Percentiles rank a stretch among this genome's conserved stretches.
phyloP scores from a whole-genome alignment of 139 green algal genomes.

The Zygnema circumcarinatum region DNA sequence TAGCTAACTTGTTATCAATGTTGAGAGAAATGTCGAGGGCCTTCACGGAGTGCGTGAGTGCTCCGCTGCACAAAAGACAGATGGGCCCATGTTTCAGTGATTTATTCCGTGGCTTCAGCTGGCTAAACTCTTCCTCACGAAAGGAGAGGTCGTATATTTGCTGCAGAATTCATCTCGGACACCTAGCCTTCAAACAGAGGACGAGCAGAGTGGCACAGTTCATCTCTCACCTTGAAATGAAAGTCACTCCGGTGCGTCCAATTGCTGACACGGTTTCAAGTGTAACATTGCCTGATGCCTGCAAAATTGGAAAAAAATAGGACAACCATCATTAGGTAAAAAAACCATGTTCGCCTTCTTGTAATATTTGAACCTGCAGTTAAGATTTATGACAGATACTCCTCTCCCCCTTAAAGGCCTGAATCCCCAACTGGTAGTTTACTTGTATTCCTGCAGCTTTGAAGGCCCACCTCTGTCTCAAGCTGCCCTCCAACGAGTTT shows the following conservation, averaged over 20 bases:
- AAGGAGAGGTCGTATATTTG: neutral
- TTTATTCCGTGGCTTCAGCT: neutral
- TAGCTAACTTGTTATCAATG: slow-evolving; percentile 60
- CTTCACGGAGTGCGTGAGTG: slow-evolving; percentile 91
- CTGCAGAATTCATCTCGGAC: neutral
- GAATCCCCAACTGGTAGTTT: too few relatives aligned
- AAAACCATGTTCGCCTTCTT: neutral
- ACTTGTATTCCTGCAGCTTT: too few relatives aligned
- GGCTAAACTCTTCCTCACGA: neutral
- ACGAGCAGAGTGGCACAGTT: too few relatives aligned
- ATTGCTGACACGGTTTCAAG: slow-evolving; percentile 83
- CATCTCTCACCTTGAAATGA: slow-evolving; percentile 75
- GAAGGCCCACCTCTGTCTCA: slow-evolving; percentile 89
- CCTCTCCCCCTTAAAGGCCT: neutral
- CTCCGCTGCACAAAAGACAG: slow-evolving; percentile 75
- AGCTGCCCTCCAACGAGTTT: slow-evolving; percentile 64
- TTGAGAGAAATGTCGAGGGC: slow-evolving; percentile 95
- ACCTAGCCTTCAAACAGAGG: too few relatives aligned
- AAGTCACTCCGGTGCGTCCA: slow-evolving; percentile 88
- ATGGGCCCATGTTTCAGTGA: too few relatives aligned
- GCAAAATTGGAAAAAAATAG: neutral
- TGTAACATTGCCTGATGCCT: slow-evolving; percentile 88
- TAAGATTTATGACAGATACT: neutral
- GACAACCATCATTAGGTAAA: slow-evolving; percentile 16
- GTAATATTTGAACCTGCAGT: neutral